A percentile compares a stretch with the other conserved stretches of the same genome.
Evolutionary conservation across 192 early-diverging fungal species (phyloP).

Genomic region (Coemansia umbellata): DNA sequence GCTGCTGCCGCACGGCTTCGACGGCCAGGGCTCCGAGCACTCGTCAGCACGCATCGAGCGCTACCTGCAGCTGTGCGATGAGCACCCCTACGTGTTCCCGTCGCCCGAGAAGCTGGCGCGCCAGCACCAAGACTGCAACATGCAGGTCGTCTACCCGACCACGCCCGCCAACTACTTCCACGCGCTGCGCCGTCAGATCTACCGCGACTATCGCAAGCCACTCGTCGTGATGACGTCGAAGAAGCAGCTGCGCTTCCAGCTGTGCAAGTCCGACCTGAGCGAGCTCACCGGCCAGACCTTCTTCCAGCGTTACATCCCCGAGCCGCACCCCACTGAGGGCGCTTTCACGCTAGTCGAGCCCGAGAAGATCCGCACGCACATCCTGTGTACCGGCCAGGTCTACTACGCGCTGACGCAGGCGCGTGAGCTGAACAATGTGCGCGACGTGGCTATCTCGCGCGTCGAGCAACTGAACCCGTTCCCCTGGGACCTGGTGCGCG

Average conservation of each 20-base stretch:
- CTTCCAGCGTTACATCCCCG: conserved; percentile 93
- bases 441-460: conserved; percentile 87
- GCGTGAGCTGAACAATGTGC: conserved; percentile 85
- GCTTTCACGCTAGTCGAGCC: conserved; percentile 67
- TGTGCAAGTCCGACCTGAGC: conserved; percentile 76
- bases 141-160: conserved; percentile 95
- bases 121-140: conserved; percentile 98
- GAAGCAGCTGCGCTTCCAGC: conserved; percentile 87
- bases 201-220: conserved; percentile 97
- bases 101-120: conserved; percentile 74
- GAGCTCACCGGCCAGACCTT: conserved; percentile 78
- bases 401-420: conserved; percentile 91
- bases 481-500: conserved; percentile 87
- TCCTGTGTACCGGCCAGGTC: conserved; percentile 96
- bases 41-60: conserved; percentile 94
- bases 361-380: conserved; percentile 85
- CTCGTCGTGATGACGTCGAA: conserved; percentile 79
- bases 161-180: conserved; percentile 99
- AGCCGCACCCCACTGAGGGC: conserved; percentile 71
- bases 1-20: conserved; percentile 95
- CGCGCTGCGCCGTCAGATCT: conserved; percentile 88
- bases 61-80: conserved; percentile 92
- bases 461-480: conserved; percentile 94
- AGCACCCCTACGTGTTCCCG: conserved; percentile 85
- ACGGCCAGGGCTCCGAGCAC: conserved; percentile 98